Evolutionary conservation across 176 grass and related monocot genomes (phyloP), one percentile per base, ranked within the genome.

Genomic region (Aegilops sharonensis): DNA sequence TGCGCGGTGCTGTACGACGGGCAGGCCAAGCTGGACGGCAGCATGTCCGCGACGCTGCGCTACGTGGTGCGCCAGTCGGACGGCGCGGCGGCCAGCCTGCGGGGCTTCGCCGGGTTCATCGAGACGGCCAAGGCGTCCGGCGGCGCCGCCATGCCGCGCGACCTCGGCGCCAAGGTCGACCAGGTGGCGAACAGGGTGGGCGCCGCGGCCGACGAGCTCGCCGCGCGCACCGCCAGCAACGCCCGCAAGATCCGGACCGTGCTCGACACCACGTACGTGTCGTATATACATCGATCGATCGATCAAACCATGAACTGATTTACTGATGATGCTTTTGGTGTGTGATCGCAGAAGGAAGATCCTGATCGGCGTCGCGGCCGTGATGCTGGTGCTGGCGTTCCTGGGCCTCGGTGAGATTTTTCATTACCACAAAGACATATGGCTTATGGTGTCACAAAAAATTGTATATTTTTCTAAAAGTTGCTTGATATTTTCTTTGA

Each of bases 1-100:
- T 98, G 96, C 62, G 39, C 77, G 57, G 63, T 92, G 59, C 63
- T 98, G 78, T 95, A 94, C 87, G 68, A 84, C 71, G 93, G 93
- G 15, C 91, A 98, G 87, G 45, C 78, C 3, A 95, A 73, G 64
- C 88, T 98, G 52, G 31, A 91, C 76, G n/a, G 72, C 5, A 95
- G 79, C 79, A 92, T 88, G 67, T 59, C 88, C 59, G 86, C 37
- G 64, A 98, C 92, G 50, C 78, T 89, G 86, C 78, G 85, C 17
- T 98, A 84, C 78, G 86, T 98, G 36, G 84, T 92, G 60, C 59
- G 87, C 32, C 88, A 98, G 83, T 84, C 93, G 0, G 85, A 68
- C 37, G 65, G 27, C 60, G 93, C 96, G 0, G 94, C 90, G 47
- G 85, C 75, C 1, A 92, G 85, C 71, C 81, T 98, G 4, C 68